Conservation (phyloP, 345 rosid genomes). For the Eucalyptus fibrosa region DNA sequence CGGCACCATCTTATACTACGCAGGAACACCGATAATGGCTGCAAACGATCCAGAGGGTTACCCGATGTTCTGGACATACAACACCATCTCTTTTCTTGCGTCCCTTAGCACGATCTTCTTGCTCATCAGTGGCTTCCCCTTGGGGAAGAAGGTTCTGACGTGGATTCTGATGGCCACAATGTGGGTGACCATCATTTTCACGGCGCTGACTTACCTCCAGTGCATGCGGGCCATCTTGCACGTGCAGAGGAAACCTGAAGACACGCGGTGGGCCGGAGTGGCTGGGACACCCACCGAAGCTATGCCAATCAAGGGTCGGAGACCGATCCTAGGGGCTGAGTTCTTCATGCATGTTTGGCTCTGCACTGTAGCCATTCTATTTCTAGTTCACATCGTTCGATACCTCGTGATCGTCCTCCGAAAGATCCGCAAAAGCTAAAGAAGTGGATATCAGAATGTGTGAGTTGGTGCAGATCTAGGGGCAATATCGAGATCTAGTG, state of each 20-base stretch:
- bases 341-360: no score
- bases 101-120: background rate
- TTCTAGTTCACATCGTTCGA: no score
- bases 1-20: rapidly evolving
- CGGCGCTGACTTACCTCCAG: background rate
- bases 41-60: rapidly evolving
- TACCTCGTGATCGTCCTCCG: rapidly evolving
- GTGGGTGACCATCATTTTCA: background rate
- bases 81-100: background rate
- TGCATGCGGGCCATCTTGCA: no score
- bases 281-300: no score
- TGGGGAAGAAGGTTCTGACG: background rate
- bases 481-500: no score
- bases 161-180: background rate
- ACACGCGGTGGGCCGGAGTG: no score
- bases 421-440: no score
- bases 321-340: no score
- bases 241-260: no score
- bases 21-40: background rate
- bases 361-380: rapidly evolving
- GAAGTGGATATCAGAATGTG: no score
- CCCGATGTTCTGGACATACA: rapidly evolving
- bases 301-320: no score
- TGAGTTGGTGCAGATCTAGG: no score
- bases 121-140: background rate